Percentiles rank a stretch among this genome's conserved stretches.
phyloP scores from a whole-genome alignment of 1,284 basidiomycete species.

The Sanghuangporus baumii region DNA sequence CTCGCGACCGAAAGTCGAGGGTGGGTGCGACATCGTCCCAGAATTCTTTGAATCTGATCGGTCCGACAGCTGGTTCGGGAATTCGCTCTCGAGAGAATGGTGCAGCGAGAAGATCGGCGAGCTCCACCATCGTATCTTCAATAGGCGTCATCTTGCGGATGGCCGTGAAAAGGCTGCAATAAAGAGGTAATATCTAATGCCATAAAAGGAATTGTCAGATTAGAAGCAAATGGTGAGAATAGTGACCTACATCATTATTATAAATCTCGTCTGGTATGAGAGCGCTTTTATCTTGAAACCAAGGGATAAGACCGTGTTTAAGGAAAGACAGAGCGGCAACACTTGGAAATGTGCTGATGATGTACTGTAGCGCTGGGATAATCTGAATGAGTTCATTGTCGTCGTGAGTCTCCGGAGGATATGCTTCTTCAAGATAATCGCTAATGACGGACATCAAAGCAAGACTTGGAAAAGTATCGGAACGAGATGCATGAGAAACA shows the following conservation, averaged over 20 bases:
- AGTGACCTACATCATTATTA: slow-evolving; percentile 7
- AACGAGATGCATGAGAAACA: background rate
- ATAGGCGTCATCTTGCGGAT: background rate
- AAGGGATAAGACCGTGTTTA: slow-evolving; percentile 6
- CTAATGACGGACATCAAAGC: background rate
- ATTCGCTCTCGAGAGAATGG: slow-evolving; percentile 9
- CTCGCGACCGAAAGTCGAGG: slow-evolving; percentile 1
- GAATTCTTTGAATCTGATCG: slow-evolving; percentile 8
- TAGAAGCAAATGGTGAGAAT: background rate
- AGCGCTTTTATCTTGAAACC: slow-evolving; percentile 10
- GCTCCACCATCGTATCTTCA: background rate
- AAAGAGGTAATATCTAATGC: slow-evolving; percentile 10
- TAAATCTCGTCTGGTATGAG: slow-evolving; percentile 2
- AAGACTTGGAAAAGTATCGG: background rate
- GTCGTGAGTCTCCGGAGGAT: slow-evolving; percentile 8
- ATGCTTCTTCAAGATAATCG: background rate
- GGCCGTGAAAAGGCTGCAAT: background rate
- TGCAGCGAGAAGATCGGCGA: slow-evolving; percentile 2
- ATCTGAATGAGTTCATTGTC: slow-evolving; percentile 1
- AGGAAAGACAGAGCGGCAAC: background rate
- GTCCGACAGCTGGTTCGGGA: slow-evolving; percentile 9
- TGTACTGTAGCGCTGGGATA: background rate
- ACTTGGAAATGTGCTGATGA: background rate
- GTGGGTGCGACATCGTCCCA: slow-evolving; percentile 10
- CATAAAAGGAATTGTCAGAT: background rate